Conservation (phyloP, 306 rosid species). For the Geum urbanum region DNA sequence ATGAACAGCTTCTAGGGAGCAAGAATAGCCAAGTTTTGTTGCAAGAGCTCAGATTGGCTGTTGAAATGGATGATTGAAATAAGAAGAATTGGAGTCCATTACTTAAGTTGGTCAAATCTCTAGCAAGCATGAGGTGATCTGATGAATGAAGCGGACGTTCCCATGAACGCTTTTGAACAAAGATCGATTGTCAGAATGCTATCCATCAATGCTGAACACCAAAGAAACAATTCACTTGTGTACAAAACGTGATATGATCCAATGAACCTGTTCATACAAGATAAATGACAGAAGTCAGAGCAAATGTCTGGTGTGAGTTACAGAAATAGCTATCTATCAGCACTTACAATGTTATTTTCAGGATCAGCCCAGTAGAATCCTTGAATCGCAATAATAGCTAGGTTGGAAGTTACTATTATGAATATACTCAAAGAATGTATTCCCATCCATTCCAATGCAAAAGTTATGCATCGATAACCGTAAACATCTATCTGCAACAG, state of each 20-base stretch:
- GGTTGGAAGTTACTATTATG: constrained; percentile 65
- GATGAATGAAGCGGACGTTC: background rate
- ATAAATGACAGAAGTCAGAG: constrained; percentile 1
- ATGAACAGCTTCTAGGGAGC: background rate
- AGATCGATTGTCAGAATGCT: too few relatives aligned
- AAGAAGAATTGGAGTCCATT: background rate
- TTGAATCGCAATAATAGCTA: constrained; percentile 58
- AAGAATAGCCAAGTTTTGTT: background rate
- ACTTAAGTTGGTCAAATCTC: background rate
- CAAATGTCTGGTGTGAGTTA: background rate
- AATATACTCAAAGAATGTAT: constrained; percentile 69
- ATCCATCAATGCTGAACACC: background rate
- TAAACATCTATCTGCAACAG: constrained; percentile 66
- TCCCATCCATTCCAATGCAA: constrained; percentile 84
- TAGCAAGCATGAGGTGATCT: background rate
- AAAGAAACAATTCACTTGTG: constrained; percentile 24
- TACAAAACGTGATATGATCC: constrained; percentile 53
- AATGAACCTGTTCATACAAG: constrained; percentile 49
- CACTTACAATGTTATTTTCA: constrained; percentile 67
- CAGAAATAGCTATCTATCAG: background rate
- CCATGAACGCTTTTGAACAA: background rate
- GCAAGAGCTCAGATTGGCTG: background rate
- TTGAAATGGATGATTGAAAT: background rate
- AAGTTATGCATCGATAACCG: constrained; percentile 51
- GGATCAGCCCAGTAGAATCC: constrained; percentile 69